Evolutionary conservation across 148 eudicot species (phyloP), one percentile per base, ranked within the genome.

Genomic region (Rhododendron ferrugineum): DNA sequence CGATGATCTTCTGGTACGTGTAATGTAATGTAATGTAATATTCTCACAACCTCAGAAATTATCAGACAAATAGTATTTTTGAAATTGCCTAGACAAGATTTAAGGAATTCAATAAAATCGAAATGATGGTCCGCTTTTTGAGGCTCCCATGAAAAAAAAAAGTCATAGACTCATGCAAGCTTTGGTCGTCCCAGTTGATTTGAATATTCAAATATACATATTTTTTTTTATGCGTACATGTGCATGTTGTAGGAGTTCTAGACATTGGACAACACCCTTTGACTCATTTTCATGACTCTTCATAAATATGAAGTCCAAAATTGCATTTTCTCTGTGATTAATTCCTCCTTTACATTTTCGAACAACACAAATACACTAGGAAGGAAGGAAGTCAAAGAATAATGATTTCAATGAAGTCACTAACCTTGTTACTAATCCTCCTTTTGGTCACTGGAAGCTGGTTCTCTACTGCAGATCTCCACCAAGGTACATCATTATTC

Each of bases 21-120:
- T 11, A 11, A 66, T 30, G 2, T 30, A 30, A 32, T 32, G 14
- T 11, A 11, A 66, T 30, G 2, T 30, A 30, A 32, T 32, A n/a
- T n/a, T n/a, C 75, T 15, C 75, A 0, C 40, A 70, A 70, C 30
- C 20, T 66, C 75, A 66, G 32, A 26, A 26, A 26, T 66, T 66
- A 66, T 34, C 75, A 70, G 75, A 70, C 75, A 70, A 70, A 70
- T 70, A n/a, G n/a, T n/a, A 30, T 70, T 70, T 70, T 70, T 30
- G 73, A 66, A 66, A 66, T 66, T 66, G 73, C 73, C 73, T 3
- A 66, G 28, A 66, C 11, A 66, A 26, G 34, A 26, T 11, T 66
- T 28, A 26, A 66, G 73, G 73, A 26, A 66, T 66, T 66, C 32
- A 66, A 26, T 66, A 26, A 10, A 66, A 11, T 26, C 3, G 4